Conservation (phyloP, 495 filamentous ascomycete species). For the Usnea hakonensis region DNA sequence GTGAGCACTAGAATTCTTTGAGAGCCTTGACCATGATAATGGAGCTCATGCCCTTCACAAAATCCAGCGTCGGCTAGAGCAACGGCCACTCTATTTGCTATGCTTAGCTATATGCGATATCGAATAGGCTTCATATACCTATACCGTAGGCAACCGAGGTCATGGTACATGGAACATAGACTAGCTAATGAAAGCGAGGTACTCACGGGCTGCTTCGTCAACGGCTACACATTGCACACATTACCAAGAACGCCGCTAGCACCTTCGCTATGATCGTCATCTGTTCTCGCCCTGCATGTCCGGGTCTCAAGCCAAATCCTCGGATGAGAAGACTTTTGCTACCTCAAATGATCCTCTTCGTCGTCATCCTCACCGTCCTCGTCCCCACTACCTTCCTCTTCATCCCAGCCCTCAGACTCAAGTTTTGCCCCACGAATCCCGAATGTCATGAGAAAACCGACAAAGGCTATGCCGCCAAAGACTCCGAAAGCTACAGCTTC, state of each 20-base stretch:
- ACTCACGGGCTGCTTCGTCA: conserved; percentile 1
- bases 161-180: not conserved
- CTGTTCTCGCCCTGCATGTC: not conserved
- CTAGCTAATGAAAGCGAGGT: not conserved
- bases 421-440: conserved; percentile 55
- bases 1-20: not conserved
- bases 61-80: no score
- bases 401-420: conserved; percentile 55
- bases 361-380: conserved; percentile 44
- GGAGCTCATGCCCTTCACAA: not conserved
- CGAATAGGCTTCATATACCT: not conserved
- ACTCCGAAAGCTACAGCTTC: conserved; percentile 76
- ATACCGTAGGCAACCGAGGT: not conserved
- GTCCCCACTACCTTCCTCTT: conserved; percentile 47
- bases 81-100: not conserved
- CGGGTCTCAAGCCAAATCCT: not conserved
- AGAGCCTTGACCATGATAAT: not conserved
- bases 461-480: conserved; percentile 68
- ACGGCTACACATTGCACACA: not conserved
- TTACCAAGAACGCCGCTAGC: conserved; percentile 16
- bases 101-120: conserved; percentile 4
- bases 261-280: conserved; percentile 15
- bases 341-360: conserved; percentile 32
- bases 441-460: conserved; percentile 70
- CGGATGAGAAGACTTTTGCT: not conserved